Evolutionary conservation across 1,284 basidiomycete species (phyloP).

Genomic region (Sporisorium iseilematis-ciliati): DNA sequence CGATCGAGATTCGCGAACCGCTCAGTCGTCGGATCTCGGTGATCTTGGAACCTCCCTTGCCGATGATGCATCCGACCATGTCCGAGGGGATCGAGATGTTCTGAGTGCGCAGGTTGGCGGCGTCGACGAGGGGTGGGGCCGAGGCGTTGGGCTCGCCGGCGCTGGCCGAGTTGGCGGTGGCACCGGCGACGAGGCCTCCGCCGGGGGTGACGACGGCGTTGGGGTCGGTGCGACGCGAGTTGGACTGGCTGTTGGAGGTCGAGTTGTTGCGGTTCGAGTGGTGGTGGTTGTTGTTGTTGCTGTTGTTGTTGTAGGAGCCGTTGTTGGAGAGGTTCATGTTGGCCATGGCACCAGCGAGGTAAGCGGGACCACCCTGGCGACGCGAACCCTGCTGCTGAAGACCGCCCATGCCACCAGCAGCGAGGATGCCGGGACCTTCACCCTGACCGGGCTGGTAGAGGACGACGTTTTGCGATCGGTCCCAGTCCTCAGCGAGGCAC

Average conservation of each 20-base stretch:
- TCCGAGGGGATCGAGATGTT: constrained; percentile 91
- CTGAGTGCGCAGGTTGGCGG: constrained; percentile 89
- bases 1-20: constrained; percentile 96
- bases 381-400: constrained; percentile 63
- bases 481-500: constrained; percentile 96
- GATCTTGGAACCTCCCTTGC: constrained; percentile 96
- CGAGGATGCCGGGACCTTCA: constrained; percentile 72
- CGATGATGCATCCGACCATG: constrained; percentile 87
- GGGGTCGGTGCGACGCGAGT: constrained; percentile 48
- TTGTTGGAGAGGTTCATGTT: constrained; percentile 33
- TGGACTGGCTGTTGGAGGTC: constrained; percentile 9
- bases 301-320: constrained; percentile 57
- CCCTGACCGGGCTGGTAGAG: constrained; percentile 83
- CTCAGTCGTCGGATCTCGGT: constrained; percentile 97
- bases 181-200: constrained; percentile 61
- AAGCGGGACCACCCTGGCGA: constrained; percentile 66
- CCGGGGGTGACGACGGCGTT: constrained; percentile 64
- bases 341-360: constrained; percentile 67
- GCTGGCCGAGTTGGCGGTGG: constrained; percentile 59
- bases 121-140: constrained; percentile 68
- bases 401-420: constrained; percentile 70
- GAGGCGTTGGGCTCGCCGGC: constrained; percentile 57
- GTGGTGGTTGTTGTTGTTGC: constrained; percentile 30
- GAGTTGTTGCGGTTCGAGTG: not conserved
- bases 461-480: constrained; percentile 82